Evolutionary conservation across 2,329 filamentous ascomycete species (phyloP), one percentile per base, ranked within the genome.

Genomic region (Didymella glomerata): DNA sequence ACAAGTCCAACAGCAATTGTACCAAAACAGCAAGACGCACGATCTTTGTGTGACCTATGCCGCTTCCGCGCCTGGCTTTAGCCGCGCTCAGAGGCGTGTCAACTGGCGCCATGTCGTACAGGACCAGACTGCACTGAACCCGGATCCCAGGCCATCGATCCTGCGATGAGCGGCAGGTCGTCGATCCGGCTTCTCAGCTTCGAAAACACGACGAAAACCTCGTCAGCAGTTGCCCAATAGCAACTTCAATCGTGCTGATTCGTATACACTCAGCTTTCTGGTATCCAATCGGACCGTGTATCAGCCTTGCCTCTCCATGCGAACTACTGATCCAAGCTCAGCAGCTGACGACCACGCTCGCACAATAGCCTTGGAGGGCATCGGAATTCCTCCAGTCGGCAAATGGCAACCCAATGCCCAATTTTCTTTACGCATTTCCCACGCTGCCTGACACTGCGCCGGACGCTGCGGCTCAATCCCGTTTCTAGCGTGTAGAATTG

Each of bases 291-390:
- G 51, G 14, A n/a, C 24, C 9, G 9, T 13, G 11, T 22, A 59
- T 22, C 56, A 59, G 46, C 49, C 40, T 59, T 50, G 50, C 56
- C 56, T 54, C 56, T 32, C 25, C n/a, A 42, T 34, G 56, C 50
- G 46, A 59, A 59, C 56, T 36, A 45, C 32, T 59, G 56, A 54
- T 46, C 56, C 41, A 59, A 59, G 56, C 56, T 59, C 56, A 50
- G 20, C 32, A 48, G 56, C 56, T 54, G 50, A 54, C 41, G 32
- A 54, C 4, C 20, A 34, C 41, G 34, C 40, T 25, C 46, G 24
- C 38, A 38, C 46, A 40, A 53, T 13, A 30, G 4, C 16, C 32
- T 36, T n/a, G 16, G 32, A 36, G 18, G 16, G 4, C 18, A 32
- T 22, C 7, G 25, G 18, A 13, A 11, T 36, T 47, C 7, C 9